Evolutionary conservation across 768 basidiomycete genomes (phyloP), one percentile per base, ranked within the genome.

Genomic region (Rhizopogon roseolus): DNA sequence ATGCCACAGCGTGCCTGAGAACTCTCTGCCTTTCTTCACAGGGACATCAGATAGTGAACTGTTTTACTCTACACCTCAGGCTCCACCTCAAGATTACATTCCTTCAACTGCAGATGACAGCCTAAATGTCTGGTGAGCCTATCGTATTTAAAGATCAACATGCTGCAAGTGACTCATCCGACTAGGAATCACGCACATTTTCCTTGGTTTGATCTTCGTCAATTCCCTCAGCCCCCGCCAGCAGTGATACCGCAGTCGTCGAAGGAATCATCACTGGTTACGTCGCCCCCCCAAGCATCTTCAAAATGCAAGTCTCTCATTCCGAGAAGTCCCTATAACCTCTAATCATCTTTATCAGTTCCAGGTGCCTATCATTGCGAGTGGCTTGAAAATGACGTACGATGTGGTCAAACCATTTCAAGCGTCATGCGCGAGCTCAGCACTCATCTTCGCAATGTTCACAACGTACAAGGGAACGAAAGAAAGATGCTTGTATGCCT

Each of bases 391-490:
- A 46, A 62, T 37, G 42, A 37, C 11, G 62, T 59, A 0, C 53
- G 10, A 5, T 66, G 66, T 28, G 58, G 64, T 42, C 66, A 64
- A 60, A 19, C 45, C 27, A 44, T 64, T 13, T 34, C 50, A 25
- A 55, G 53, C 3, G 59, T 66, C 39, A 50, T 55, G 16, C 56
- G 61, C 7, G 62, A 62, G 56, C 61, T 66, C 57, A 64, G 57
- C 48, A 50, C 56, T 8, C 65, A 68, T 40, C 56, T 68, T 29
- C 51, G 60, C 37, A 53, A 56, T 8, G 27, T 19, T 4, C 65
- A 66, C 25, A 38, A 54, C 28, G 50, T 66, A 5, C 42, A 57
- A 5, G 66, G 65, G n/a, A 50, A 60, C 41, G 65, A 66, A 19
- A 56, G 50, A 37, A 41, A 53, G 1, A 53, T 46, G 3, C 50